These are phyloP conservation scores for Gaertneriomyces semiglobifer DNA, from an alignment of 192 early-diverging fungal species.

Conservation along the genomic window DNA sequence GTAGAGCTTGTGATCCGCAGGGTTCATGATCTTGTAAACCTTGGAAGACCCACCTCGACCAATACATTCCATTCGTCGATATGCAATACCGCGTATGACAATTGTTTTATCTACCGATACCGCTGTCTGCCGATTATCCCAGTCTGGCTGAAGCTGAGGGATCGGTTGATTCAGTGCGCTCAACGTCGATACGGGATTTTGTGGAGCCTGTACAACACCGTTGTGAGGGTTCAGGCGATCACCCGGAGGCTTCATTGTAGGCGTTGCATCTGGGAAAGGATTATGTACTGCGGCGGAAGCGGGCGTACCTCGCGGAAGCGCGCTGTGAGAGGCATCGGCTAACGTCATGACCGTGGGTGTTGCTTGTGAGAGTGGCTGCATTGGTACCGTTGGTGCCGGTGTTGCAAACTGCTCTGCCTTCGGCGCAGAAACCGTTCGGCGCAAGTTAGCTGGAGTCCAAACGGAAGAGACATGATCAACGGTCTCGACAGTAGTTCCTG, in stretches of 20 bases:
- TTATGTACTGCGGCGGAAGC: not conserved
- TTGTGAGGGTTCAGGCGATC: not conserved
- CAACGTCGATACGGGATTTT: not conserved
- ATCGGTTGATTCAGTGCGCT: not conserved
- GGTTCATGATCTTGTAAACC: slow-evolving; percentile 79
- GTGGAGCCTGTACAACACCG: not conserved
- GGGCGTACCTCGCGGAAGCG: too few species aligned
- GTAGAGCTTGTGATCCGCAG: slow-evolving; percentile 55
- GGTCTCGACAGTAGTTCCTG: not conserved
- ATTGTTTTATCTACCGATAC: slow-evolving; percentile 1
- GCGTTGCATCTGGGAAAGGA: not conserved
- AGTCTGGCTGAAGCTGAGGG: not conserved
- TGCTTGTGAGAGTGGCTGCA: too few species aligned
- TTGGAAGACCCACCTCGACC: slow-evolving; percentile 86
- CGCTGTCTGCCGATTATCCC: not conserved
- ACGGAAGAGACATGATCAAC: not conserved
- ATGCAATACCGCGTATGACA: slow-evolving; percentile 28
- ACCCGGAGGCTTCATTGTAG: not conserved
- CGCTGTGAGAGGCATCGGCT: too few species aligned
- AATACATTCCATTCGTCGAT: slow-evolving; percentile 47
- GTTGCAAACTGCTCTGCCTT: not conserved
- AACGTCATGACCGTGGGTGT: too few species aligned
- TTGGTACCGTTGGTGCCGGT: not conserved
- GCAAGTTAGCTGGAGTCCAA: not conserved
- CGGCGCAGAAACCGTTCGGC: not conserved